Base-by-base conservation (phyloP, 1,139 yeast species). In the Pichia sp. region DNA sequence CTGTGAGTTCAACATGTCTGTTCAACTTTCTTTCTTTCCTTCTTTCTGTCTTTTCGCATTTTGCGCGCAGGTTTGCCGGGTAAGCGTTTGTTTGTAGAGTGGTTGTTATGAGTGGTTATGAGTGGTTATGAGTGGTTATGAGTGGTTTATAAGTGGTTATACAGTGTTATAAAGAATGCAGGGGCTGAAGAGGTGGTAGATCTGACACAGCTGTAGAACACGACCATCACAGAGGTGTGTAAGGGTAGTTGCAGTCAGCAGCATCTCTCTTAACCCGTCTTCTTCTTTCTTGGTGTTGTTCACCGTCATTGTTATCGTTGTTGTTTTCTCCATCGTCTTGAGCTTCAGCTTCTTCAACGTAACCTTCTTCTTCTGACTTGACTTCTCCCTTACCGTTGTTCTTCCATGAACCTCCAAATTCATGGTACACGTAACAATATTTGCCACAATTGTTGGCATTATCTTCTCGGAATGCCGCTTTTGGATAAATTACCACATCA, bases 401-500 rank as follows among this genome's bases (percentile, higher is more conserved):
- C 38, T 57, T 57, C 61, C 61, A 57, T 33, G 60, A 55, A 33
- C 61, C 61, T 46, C 61, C 61, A 42, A 57, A 57, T 33, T 56
- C 54, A 39, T 57, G 61, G 36, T 43, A 49, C 25, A 57, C 54
- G 28, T 57, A 57, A 47, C 61, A 57, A 37, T 56, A 57, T 42
- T 56, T 57, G 39, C 60, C 60, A 50, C 61, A 57, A 29, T 54
- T 56, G 41, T 57, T 55, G 38, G 51, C 59, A 33, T 40, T 42
- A 40, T 57, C 61, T 29, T 57, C 61, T 53, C 61, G 55, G 39
- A 57, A 56, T 11, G 60, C 50, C n/a, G 52, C 41, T 45, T 52
- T 74, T 20, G 98, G 98, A 55, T 89, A 74, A 7, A 91, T 85
- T 38, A 86, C 66, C 23, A 89, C 85, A 59, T 89, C 96, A 44